These are phyloP conservation scores for Tuber brumale DNA, from an alignment of 495 filamentous ascomycete species.

Conservation along the genomic window DNA sequence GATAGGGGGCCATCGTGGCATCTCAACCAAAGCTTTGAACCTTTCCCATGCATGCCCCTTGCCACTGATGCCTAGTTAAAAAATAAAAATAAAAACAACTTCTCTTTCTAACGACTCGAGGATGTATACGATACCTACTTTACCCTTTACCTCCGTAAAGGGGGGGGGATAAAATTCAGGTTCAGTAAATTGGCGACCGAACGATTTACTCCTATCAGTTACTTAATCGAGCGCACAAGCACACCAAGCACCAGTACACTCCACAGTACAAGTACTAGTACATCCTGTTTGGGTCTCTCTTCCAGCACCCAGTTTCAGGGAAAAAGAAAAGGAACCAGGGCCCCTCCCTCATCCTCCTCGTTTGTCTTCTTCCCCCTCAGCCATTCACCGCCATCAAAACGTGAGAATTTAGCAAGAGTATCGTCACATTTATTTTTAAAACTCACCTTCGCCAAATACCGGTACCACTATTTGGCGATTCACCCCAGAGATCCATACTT, in stretches of 20 bases:
- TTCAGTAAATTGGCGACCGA: neutral
- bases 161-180: neutral
- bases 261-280: no score
- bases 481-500: neutral
- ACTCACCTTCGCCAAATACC: neutral
- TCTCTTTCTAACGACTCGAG: neutral
- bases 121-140: neutral
- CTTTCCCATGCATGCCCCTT: neutral
- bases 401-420: neutral
- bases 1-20: neutral
- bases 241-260: neutral
- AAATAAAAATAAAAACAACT: neutral
- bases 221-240: neutral
- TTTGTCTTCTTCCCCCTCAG: neutral
- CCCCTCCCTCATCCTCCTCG: neutral
- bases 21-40: neutral
- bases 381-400: neutral
- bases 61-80: neutral
- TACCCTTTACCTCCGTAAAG: neutral
- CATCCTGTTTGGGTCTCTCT: neutral
- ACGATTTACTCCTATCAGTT: neutral
- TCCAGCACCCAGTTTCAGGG: neutral
- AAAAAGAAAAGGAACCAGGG: neutral
- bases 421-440: slow-evolving; percentile 1
- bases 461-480: neutral